Evolutionary conservation across 768 basidiomycete species (phyloP), one percentile per base, ranked within the genome.

Genomic region (Trametes meyenii): DNA sequence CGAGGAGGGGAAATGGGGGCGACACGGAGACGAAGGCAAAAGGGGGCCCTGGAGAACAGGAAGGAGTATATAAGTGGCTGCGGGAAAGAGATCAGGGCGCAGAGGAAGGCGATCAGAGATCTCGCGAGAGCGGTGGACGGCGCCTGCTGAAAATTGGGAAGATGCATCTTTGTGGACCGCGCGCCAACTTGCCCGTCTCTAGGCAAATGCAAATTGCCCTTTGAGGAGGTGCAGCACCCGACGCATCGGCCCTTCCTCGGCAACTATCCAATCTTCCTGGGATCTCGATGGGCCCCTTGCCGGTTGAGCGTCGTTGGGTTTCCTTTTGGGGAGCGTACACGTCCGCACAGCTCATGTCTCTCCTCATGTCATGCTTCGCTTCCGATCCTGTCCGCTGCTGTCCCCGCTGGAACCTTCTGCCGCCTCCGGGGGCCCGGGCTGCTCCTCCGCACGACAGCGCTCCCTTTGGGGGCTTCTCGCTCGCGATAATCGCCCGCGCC

Each of bases 1-100:
- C 77, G 79, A 83, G 79, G 73, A 75, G 74, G 58, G 67, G 62
- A 58, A 63, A 58, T 59, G 63, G 63, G 63, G 64, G 62, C 58
- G 64, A 60, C 45, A 59, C 55, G 44, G 67, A 62, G 61, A 50
- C 50, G 50, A 57, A 53, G 42, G 64, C 57, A 58, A 66, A 60
- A 62, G 58, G 62, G 58, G 58, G 52, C 53, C 49, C 48, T 51
- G 46, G 59, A 44, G 50, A 55, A 55, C 42, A 60, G 58, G 61
- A 59, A 55, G 61, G 55, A 40, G 61, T 66, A 66, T 66, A 66
- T 66, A 66, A 56, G 61, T 44, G 64, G 44, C 61, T 55, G 57
- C 58, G 67, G 61, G 70, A 64, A 67, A 67, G 65, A 68, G 70
- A 71, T 71, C 70, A 71, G 70, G 70, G 70, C 70, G 64, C 62